Conservation (phyloP, 306 rosid species). For the Acacia acuminata region DNA sequence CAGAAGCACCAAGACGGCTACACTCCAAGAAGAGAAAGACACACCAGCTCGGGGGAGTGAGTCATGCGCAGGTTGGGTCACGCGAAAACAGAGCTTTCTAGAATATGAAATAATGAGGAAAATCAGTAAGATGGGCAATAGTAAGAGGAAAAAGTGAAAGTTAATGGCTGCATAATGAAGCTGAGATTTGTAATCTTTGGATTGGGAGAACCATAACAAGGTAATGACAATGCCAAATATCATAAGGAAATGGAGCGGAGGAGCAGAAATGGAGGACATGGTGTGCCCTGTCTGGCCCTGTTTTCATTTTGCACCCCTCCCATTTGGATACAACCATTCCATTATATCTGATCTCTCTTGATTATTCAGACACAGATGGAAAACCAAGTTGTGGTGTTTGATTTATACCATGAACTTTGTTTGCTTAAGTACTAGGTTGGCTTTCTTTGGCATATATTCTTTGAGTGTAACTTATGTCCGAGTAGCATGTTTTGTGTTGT, state of each 20-base stretch:
- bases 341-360: conserved; percentile 33
- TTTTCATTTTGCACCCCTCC: conserved; percentile 75
- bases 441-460: conserved; percentile 76
- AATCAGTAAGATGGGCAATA: conserved; percentile 49
- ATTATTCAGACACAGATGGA: neutral
- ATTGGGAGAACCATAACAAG: conserved; percentile 64
- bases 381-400: neutral
- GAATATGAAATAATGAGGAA: conserved; percentile 54
- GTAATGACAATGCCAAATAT: conserved; percentile 66
- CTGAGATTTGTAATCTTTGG: conserved; percentile 49
- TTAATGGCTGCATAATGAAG: conserved; percentile 36
- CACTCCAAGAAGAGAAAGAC: conserved; percentile 51
- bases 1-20: conserved; percentile 43
- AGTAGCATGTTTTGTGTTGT: conserved; percentile 23
- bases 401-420: conserved; percentile 28
- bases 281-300: conserved; percentile 36
- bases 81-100: conserved; percentile 39
- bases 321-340: conserved; percentile 63
- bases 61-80: conserved; percentile 14
- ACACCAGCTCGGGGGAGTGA: conserved; percentile 25
- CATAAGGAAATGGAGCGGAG: conserved; percentile 56
- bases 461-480: conserved; percentile 58
- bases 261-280: conserved; percentile 56
- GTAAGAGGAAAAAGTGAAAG: conserved; percentile 57
- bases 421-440: conserved; percentile 37